Base-by-base conservation (phyloP, 176 grass and related monocot genomes). In the Rhynchospora pubera region DNA sequence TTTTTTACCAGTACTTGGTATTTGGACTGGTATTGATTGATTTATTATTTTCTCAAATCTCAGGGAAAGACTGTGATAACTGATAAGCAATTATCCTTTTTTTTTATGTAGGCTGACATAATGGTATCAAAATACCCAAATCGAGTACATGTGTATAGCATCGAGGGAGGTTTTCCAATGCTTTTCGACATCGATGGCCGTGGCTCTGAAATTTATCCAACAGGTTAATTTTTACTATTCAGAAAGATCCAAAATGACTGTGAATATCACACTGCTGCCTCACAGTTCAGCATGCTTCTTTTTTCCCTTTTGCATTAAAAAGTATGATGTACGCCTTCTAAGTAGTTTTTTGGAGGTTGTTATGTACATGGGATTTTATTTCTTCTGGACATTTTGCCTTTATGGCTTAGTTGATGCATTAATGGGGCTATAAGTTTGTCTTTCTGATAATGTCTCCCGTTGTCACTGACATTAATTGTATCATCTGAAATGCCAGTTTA, bases 151-250 rank as follows among this genome's bases (percentile, higher is more conserved):
- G 95, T 97, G 42, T 97, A 97, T 93, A 80, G 83, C 62, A 85
- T 94, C 84, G 95, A 97, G 79, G 95, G 92, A 62, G 92, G 85
- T 18, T 66, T 87, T 65, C 95, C 92, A 5, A 89, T 94, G 90
- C 84, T 97, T 84, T 97, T 97, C 3, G 91, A 97, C 64, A 59
- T 91, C 57, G 95, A 97, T 87, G 95, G 92, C 78, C 86, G 92
- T 83, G 95, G 92, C 61, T 89, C 89, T 53, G 90, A 94, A 53
- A 82, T 94, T 57, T 94, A 91, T 84, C 95, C 95, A 46, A 97
- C 95, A 94, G 94, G 91, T 94, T 82, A 72, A 30, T 79, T 19
- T 77, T 81, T 59, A 73, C 26, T 45, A 11, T 69, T 23, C 34
- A 12, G 53, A 22, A 10, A 72, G 18, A 3, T 51, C 12, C 6